Evolutionary conservation across 345 rosid species (phyloP), one percentile per base, ranked within the genome.

Genomic region (Nephelium lappaceum): DNA sequence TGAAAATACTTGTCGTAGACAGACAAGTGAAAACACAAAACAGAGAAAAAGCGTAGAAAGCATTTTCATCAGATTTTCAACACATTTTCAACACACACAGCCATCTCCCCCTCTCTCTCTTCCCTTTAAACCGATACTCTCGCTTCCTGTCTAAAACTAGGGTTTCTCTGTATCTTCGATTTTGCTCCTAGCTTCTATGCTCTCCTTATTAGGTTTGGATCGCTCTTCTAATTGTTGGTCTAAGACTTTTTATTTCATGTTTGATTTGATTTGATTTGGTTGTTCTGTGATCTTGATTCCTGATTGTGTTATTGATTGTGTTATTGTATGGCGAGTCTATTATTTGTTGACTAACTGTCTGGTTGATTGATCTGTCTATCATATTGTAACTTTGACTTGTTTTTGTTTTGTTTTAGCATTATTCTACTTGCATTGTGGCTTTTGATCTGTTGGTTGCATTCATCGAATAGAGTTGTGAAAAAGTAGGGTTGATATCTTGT

Each of bases 401-500:
- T 14, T 60, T 74, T 45, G 12, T 16, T 62, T 62, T 47, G 36
- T 9, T 24, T 62, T 16, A 62, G n/a, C 11, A 24, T 74, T 67
- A 57, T 61, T 61, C n/a, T 9, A 21, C 63, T 66, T 65, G 62
- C 71, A 75, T 75, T 75, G 15, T 51, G 62, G 31, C 21, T 65
- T 64, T 65, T 66, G 64, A 75, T 66, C 78, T 19, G 49, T 4
- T 39, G 14, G 14, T 60, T 58, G 42, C 24, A 39, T 21, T 38
- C 21, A 38, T 57, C 24, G 24, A 60, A 23, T 18, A 51, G 24
- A 51, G 9, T 25, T 53, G 42, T 16, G 58, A 36, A 38, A 38
- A 39, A 18, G 24, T 21, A 18, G 51, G 11, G 71, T 42, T 41
- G 69, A 68, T 73, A 25, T 82, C 71, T 71, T 51, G 75, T 69